Conservation (phyloP, 257 asterid genomes). For the Solanum pennellii region DNA sequence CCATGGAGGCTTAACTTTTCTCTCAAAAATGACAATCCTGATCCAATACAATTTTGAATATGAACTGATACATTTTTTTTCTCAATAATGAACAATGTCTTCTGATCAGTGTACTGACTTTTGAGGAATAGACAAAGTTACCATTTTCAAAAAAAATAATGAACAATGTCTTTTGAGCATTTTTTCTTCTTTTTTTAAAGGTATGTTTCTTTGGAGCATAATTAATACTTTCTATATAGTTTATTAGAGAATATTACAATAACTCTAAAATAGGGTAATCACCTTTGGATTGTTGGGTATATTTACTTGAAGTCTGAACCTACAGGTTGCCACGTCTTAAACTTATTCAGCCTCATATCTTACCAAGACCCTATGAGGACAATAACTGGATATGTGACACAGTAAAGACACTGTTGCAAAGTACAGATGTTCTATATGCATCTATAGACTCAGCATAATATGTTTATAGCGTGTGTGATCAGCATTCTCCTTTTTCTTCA, state of each 20-base stretch:
- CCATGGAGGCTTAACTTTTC: neutral
- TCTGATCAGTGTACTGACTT: too few species aligned
- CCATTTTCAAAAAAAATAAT: neutral
- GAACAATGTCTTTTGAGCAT: neutral
- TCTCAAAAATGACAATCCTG: neutral
- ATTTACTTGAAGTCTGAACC: neutral
- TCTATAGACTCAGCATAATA: neutral
- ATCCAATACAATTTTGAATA: neutral
- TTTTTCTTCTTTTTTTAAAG: neutral
- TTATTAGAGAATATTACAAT: neutral
- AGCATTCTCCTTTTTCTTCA: neutral
- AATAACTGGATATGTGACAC: neutral
- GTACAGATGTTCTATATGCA: neutral
- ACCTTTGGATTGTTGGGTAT: neutral
- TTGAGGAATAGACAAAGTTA: too few species aligned
- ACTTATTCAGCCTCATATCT: neutral
- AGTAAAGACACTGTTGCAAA: neutral
- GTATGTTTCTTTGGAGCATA: neutral
- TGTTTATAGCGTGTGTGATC: neutral
- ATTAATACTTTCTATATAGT: neutral
- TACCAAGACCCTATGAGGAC: neutral
- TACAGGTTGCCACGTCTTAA: neutral
- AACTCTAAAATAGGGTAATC: neutral
- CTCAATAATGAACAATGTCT: neutral
- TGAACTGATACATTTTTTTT: neutral